Evolutionary conservation across 495 filamentous ascomycete genomes (phyloP).

Genomic region (Daldinia childiae): DNA sequence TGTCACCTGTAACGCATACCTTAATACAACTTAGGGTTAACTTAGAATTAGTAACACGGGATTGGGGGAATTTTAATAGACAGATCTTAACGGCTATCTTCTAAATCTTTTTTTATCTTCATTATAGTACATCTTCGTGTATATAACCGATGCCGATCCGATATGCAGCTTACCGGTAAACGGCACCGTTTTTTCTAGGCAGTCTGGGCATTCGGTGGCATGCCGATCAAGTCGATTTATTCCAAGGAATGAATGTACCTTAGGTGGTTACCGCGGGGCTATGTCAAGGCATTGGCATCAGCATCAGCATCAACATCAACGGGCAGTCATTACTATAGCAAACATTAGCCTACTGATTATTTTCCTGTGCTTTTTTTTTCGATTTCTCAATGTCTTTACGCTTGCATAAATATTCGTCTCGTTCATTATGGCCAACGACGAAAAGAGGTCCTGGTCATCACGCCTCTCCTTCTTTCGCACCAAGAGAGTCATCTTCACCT

Average conservation of each 20-base stretch:
- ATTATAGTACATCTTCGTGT: background rate
- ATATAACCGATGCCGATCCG: background rate
- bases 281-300: background rate
- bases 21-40: background rate
- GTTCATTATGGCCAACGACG: conserved; percentile 17
- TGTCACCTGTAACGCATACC: background rate
- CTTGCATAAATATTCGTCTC: background rate
- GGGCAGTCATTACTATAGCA: conserved; percentile 3
- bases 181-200: background rate
- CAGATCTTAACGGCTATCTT: background rate
- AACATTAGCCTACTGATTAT: background rate
- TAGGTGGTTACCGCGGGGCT: conserved; percentile 13
- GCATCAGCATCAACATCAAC: background rate
- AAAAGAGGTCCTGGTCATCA: conserved; percentile 28
- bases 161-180: background rate
- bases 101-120: background rate
- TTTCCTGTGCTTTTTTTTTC: background rate
- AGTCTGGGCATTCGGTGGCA: background rate
- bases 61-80: background rate
- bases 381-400: background rate
- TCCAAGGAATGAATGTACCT: background rate
- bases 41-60: background rate
- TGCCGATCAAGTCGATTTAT: conserved; percentile 1
- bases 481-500: conserved; percentile 34
- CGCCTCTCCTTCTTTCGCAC: conserved; percentile 39